A percentile compares a stretch with the other conserved stretches of the same genome.
These are phyloP conservation scores for Globisporangium perplexum DNA, from an alignment of 352 stramenopile species.

Conservation along the genomic window DNA sequence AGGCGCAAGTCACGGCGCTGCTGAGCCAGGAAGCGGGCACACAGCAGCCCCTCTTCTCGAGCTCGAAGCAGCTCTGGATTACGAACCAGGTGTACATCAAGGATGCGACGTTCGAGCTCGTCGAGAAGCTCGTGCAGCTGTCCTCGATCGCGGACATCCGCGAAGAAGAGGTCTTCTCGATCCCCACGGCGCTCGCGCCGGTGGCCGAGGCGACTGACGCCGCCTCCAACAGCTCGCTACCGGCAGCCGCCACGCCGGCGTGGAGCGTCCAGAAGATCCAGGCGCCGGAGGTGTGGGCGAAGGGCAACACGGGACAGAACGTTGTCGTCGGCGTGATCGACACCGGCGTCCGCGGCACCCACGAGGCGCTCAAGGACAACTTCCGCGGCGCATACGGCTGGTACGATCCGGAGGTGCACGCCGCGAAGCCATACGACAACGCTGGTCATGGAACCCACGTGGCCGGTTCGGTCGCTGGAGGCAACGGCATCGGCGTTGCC, in stretches of 20 bases:
- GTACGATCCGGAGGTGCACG: constrained; percentile 7
- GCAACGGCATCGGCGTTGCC: constrained; percentile 17
- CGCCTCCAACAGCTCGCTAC: constrained; percentile 9
- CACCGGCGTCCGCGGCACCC: constrained; percentile 15
- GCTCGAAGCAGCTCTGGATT: constrained; percentile 17
- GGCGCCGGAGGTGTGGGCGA: constrained; percentile 33
- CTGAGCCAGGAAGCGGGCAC: constrained; percentile 1
- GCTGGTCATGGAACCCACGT: constrained; percentile 18
- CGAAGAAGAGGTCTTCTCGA: constrained; percentile 5
- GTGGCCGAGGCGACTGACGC: neutral
- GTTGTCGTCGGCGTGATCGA: constrained; percentile 25
- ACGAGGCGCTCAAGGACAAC: constrained; percentile 12
- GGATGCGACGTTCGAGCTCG: constrained; percentile 13
- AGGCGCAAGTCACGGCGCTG: constrained; percentile 8
- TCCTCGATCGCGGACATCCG: constrained; percentile 11
- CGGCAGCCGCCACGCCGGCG: constrained; percentile 22
- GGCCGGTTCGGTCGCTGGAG: constrained; percentile 11
- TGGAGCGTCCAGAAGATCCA: constrained; percentile 53
- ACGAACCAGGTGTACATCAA: constrained; percentile 21
- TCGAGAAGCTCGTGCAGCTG: constrained; percentile 16
- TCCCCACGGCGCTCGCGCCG: neutral
- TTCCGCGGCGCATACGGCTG: constrained; percentile 17
- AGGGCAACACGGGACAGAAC: constrained; percentile 27
- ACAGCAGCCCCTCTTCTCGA: constrained; percentile 2
- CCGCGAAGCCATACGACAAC: constrained; percentile 10